Evolutionary conservation across 768 basidiomycete genomes (phyloP).

Genomic region (Amanita inopinata): DNA sequence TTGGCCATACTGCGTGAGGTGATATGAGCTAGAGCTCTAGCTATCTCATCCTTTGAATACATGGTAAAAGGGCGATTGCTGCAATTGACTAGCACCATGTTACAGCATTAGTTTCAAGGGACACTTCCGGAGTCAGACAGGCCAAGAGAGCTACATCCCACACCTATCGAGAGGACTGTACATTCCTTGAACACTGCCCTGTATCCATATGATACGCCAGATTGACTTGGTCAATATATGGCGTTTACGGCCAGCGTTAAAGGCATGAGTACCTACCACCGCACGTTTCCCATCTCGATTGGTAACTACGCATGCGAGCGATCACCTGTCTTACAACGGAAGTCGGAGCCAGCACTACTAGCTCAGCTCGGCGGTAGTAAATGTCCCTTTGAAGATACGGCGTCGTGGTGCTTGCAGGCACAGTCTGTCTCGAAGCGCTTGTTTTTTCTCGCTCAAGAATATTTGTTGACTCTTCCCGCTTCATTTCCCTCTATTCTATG

Average conservation of each 20-base stretch:
- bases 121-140: conserved; percentile 32
- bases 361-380: not conserved
- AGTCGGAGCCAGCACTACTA: not conserved
- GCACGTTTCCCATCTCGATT: too few species aligned
- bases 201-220: too few species aligned
- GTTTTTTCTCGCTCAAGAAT: conserved; percentile 5
- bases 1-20: conserved; percentile 13
- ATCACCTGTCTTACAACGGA: conserved; percentile 8
- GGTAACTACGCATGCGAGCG: conserved; percentile 2
- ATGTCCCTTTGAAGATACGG: conserved; percentile 7
- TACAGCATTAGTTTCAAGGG: conserved; percentile 16
- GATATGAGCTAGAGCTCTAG: conserved; percentile 13
- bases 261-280: too few species aligned
- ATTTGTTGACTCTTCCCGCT: conserved; percentile 14
- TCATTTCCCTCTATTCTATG: conserved; percentile 23
- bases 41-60: conserved; percentile 15
- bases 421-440: conserved; percentile 15
- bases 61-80: conserved; percentile 16
- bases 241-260: too few species aligned
- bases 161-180: conserved; percentile 27
- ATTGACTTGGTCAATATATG: too few species aligned
- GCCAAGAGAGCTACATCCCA: conserved; percentile 24
- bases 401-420: conserved; percentile 1
- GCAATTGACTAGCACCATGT: conserved; percentile 4
- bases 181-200: too few species aligned